Percentiles rank a stretch among this genome's conserved stretches.
Evolutionary conservation across 2,329 filamentous ascomycete species (phyloP).

Genomic region (Diaporthe humulicola): DNA sequence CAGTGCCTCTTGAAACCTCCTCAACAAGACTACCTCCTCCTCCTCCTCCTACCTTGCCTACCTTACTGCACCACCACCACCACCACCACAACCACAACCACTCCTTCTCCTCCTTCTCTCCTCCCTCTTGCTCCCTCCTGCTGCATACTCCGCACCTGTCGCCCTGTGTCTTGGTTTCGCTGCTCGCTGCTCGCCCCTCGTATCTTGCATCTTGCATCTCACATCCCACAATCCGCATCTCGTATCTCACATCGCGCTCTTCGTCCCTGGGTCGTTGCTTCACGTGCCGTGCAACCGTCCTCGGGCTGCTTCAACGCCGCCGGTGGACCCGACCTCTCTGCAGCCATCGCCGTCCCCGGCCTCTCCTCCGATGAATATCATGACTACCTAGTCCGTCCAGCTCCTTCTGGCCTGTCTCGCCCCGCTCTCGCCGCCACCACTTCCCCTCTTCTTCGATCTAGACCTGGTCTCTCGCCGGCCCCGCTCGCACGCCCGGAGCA

Average conservation of each 20-base stretch:
- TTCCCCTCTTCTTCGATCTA: background rate
- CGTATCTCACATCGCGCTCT: background rate
- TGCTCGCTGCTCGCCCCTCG: background rate
- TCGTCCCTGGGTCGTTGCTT: background rate
- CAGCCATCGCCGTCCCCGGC: background rate
- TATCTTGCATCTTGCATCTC: background rate
- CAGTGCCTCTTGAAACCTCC: conserved; percentile 23
- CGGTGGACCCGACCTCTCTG: background rate
- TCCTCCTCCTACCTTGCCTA: background rate
- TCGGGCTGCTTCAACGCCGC: background rate
- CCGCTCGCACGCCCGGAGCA: background rate
- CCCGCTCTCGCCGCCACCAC: background rate
- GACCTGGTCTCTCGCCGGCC: background rate
- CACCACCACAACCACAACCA: too few relatives aligned
- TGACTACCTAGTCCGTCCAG: conserved; percentile 22
- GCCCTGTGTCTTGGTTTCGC: conserved; percentile 1
- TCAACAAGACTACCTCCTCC: conserved; percentile 2
- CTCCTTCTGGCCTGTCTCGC: background rate
- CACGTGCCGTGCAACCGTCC: conserved; percentile 9
- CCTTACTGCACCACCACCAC: too few relatives aligned
- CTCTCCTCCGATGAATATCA: conserved; percentile 20
- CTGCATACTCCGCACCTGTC: conserved; percentile 6
- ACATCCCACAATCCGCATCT: conserved; percentile 1
- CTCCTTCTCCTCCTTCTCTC: background rate
- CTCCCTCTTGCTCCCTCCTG: background rate